Evolutionary conservation across 306 rosid genomes (phyloP), one percentile per base, ranked within the genome.

Genomic region (Vicia villosa): DNA sequence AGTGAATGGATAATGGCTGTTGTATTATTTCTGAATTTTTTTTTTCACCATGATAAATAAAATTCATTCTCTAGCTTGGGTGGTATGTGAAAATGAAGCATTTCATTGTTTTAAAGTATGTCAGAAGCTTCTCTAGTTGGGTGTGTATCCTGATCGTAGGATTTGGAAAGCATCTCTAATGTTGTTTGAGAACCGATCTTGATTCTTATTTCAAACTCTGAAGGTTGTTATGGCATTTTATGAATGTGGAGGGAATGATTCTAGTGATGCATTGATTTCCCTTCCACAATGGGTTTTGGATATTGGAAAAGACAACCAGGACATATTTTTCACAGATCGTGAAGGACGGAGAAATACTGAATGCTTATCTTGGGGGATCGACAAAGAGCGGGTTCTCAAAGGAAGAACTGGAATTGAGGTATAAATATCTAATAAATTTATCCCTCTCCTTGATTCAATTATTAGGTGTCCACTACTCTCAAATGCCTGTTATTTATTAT

Each of bases 401-500:
- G 99, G 99, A 74, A 88, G 99, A 87, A 90, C 99, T 78, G 96
- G 95, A 72, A 84, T 90, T 51, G 99, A 94, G 96, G 99, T 94
- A 79, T 66, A 58, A 49, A 68, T 70, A 34, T 52, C 47, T 26
- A 26, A 13, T 16, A 40, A 66, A 51, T 58, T 32, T 32, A 20
- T 21, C 37, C 11, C 22, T 79, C 20, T 40, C 51, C 55, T 56
- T 71, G 63, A 46, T 45, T 65, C 45, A 45, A 67, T 70, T 42
- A 67, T 37, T 19, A 15, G 22, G 56, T 16, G 17, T 52, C 42
- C 43, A 7, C 32, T 62, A 4, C 24, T 57, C 41, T 46, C 42
- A 65, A 46, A 68, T 68, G 45, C 49, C 8, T 46, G 40, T 17
- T 77, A 47, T 28, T 68, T 20, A 43, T 63, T 20, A 37, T 66